Evolutionary conservation across 208 protist species (phyloP).

Genomic region (Herpetomonas muscarum): DNA sequence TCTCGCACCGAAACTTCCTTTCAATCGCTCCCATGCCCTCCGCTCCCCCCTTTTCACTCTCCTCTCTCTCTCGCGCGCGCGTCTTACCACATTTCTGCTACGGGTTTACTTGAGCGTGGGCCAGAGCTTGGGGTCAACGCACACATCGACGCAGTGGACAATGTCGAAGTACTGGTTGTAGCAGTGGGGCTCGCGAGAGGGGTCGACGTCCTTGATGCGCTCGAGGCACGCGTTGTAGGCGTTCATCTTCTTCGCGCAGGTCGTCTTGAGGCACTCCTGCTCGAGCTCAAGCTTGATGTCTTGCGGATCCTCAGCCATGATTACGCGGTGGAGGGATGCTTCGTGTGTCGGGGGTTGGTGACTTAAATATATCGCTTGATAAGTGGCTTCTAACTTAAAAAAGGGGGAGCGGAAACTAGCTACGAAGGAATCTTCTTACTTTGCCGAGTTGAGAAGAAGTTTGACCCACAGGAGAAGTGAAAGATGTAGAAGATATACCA

Average conservation of each 20-base stretch:
- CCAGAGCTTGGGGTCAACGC: constrained; percentile 76
- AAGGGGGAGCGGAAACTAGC: background rate
- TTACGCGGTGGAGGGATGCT: background rate
- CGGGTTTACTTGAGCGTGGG: constrained; percentile 70
- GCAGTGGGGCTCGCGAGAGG: constrained; percentile 70
- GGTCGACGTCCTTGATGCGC: constrained; percentile 58
- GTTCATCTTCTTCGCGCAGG: constrained; percentile 54
- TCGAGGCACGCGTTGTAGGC: constrained; percentile 72
- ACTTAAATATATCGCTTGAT: background rate
- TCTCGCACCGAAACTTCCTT: no score
- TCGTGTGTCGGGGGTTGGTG: no score
- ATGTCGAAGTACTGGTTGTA: constrained; percentile 80
- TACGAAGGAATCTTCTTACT: no score
- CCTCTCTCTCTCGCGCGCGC: no score
- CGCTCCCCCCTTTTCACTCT: no score
- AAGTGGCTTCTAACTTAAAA: background rate
- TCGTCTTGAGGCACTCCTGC: constrained; percentile 61
- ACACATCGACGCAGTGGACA: constrained; percentile 79
- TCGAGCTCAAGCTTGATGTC: constrained; percentile 78
- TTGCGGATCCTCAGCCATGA: constrained; percentile 50
- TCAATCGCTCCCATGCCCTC: background rate
- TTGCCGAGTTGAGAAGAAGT: no score
- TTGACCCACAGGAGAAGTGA: no score
- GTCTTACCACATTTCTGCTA: no score
- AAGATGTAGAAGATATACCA: no score